Base-by-base conservation (phyloP, 345 rosid genomes). In the Hibiscus mutabilis region DNA sequence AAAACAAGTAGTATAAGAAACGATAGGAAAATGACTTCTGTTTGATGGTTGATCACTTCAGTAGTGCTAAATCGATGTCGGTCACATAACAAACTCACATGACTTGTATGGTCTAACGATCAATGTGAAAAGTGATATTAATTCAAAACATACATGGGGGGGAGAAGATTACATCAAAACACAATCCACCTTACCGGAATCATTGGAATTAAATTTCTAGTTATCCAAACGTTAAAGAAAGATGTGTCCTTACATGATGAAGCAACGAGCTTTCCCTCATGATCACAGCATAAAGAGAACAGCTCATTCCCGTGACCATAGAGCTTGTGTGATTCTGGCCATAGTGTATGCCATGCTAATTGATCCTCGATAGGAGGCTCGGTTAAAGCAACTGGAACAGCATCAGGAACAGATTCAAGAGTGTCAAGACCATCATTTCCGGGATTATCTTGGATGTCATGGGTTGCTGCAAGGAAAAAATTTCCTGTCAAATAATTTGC, bases 301-400 rank as follows among this genome's bases (percentile, higher is more conserved):
- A 95, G 80, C 82, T 92, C 97, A 77, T 95, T 95, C 62, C 97
- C 97, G 82, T 95, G 98, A 77, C 96, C 97, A 37, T 87, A 92
- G 58, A 95, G 97, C 79, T 92, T 95, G 77, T 92, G 94, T 3
- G 99, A 86, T 77, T 92, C 99, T 0, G 99, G 97, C 99, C 97
- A 92, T 33, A 95, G 66, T 1, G 97, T 92, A 75, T 92, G 86
- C 86, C 87, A 90, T 53, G 97, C 88, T 76, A 95, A 86, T 78
- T 95, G 97, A 67, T 92, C 99, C 84, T 92, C 99, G 12, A 90
- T 81, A 22, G 97, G 99, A 75, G 97, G 93, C 76, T 95, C 88
- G 4, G 90, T 85, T 70, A 95, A 84, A 70, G 84, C 89, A 63
- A 79, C 86, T 21, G 99, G 99, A 85, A 89, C 86, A 6, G 99